Conservation (phyloP, 306 rosid species). For the Gleditsia sinensis region DNA sequence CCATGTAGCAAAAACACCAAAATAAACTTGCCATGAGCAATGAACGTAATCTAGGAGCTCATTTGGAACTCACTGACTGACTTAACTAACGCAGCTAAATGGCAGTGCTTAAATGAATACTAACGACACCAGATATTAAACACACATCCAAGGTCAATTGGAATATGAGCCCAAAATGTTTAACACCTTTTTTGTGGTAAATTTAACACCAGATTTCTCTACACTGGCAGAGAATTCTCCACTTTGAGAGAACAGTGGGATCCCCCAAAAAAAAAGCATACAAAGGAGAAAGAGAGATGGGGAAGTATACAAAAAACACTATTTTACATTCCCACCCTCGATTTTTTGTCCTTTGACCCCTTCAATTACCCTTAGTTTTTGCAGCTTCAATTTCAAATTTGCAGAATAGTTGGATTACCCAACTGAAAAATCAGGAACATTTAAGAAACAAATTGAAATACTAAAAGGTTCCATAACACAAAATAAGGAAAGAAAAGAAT, state of each 20-base stretch:
- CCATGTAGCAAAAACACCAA: neutral
- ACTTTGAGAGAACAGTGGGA: neutral
- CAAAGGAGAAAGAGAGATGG: neutral
- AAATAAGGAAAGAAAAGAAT: conserved; percentile 16
- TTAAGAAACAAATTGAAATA: neutral
- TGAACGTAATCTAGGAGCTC: neutral
- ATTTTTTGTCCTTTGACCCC: conserved; percentile 20
- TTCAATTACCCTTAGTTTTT: neutral
- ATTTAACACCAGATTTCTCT: neutral
- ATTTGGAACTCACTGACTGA: neutral
- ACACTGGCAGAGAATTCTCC: neutral
- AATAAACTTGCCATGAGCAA: neutral
- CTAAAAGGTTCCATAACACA: neutral
- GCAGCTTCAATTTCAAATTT: conserved; percentile 19
- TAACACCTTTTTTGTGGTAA: too few species aligned
- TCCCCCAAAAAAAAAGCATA: neutral
- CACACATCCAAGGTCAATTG: neutral
- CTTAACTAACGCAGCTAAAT: neutral
- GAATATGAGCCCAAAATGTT: neutral
- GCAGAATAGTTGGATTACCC: conserved; percentile 12
- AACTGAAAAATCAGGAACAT: conserved; percentile 9
- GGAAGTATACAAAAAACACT: neutral
- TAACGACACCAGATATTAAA: neutral
- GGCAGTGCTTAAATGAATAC: neutral
- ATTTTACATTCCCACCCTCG: neutral